Conservation (phyloP, 2,329 filamentous ascomycete species). For the Pezicula radicicola region DNA sequence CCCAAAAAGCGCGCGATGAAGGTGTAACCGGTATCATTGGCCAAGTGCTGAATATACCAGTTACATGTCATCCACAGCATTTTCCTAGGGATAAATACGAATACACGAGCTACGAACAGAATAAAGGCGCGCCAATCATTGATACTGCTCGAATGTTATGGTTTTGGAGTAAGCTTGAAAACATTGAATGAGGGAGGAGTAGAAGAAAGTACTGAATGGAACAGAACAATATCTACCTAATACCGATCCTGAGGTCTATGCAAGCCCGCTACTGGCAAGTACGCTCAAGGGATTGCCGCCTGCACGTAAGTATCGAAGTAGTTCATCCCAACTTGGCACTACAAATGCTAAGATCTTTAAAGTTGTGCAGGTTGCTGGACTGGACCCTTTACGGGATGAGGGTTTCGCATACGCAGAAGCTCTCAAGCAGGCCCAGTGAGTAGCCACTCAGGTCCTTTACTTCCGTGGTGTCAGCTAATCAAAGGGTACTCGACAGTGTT, state of each 20-base stretch:
- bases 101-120: slow-evolving; percentile 11
- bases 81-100: slow-evolving; percentile 10
- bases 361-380: not conserved
- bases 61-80: slow-evolving; percentile 15
- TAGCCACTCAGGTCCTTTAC: no score
- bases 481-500: no score
- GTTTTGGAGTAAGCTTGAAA: no score
- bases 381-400: slow-evolving; percentile 2
- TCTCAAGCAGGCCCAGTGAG: no score
- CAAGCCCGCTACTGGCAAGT: slow-evolving; percentile 12
- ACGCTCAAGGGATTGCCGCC: slow-evolving; percentile 11
- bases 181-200: no score
- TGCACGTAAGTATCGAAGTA: slow-evolving; percentile 10
- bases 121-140: slow-evolving; percentile 12
- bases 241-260: slow-evolving; percentile 2
- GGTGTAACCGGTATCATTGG: slow-evolving; percentile 11
- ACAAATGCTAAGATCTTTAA: no score
- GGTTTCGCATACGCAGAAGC: slow-evolving; percentile 1
- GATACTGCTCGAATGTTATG: slow-evolving; percentile 13
- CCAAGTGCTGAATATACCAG: slow-evolving; percentile 16
- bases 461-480: no score
- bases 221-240: slow-evolving; percentile 13
- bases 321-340: no score
- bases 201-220: no score
- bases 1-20: slow-evolving; percentile 8